Conservation (phyloP, 768 basidiomycete genomes). For the Trametes villosa region DNA sequence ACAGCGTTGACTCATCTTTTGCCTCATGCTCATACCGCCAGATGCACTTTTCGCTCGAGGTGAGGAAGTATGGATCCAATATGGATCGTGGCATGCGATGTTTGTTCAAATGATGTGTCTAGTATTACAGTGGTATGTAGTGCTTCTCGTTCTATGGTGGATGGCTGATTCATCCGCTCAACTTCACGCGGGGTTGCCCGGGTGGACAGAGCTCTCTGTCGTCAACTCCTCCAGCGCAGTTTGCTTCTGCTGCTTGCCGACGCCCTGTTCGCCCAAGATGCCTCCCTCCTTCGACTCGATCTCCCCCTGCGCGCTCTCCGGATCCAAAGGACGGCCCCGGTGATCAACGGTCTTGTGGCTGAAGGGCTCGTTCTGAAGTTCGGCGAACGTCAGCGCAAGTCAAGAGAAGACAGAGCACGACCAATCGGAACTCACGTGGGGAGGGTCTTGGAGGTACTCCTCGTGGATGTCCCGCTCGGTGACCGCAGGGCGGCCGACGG, state of each 20-base stretch:
- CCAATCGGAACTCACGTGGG: conserved; percentile 28
- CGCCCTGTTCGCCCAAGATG: conserved; percentile 27
- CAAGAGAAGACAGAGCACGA: neutral
- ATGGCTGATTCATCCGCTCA: neutral
- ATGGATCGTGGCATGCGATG: neutral
- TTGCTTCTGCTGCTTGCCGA: conserved; percentile 27
- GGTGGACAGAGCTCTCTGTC: conserved; percentile 33
- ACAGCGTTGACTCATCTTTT: too few species aligned
- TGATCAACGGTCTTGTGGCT: conserved; percentile 16
- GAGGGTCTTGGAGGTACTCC: conserved; percentile 38
- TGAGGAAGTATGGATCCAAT: too few species aligned
- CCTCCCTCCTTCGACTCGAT: conserved; percentile 20
- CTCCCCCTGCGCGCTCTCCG: conserved; percentile 29
- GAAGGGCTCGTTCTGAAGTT: conserved; percentile 23
- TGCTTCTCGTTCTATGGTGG: neutral
- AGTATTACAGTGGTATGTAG: too few species aligned
- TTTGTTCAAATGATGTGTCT: neutral
- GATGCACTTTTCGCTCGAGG: too few species aligned
- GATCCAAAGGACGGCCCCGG: conserved; percentile 23
- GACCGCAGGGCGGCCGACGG: conserved; percentile 31
- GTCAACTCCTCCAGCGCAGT: conserved; percentile 25
- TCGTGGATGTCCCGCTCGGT: conserved; percentile 40
- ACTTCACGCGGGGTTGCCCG: conserved; percentile 13
- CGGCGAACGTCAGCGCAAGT: neutral
- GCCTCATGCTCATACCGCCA: too few species aligned